Evolutionary conservation across 164 flowering plant species (phyloP), one percentile per base, ranked within the genome.

Genomic region (Macadamia integrifolia): DNA sequence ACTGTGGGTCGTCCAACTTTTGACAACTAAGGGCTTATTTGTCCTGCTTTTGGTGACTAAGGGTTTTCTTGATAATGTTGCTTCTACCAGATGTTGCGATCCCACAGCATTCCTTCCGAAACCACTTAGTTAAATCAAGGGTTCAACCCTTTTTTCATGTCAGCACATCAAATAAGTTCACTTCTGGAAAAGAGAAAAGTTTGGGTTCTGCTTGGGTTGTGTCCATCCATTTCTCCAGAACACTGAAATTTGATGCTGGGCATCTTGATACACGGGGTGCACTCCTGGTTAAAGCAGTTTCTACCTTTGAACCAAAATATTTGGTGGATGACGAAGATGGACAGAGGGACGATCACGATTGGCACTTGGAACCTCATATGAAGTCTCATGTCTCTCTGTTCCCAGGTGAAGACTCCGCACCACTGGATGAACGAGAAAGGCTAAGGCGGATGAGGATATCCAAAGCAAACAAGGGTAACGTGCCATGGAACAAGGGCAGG

Each of bases 401-500:
- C 48, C 53, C 78, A 46, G 67, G 67, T 77, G 84, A 58, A 67
- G 85, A 77, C 57, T 63, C 74, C 1, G 55, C 9, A 8, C 84
- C 84, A 62, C 1, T 80, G 77, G 88, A 80, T 55, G 88, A 82
- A 58, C 85, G 80, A 76, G 98, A 95, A 78, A 81, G 52, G 75
- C 71, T 87, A 79, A 87, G 99, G 66, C 78, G 99, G 61, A 74
- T 59, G 81, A 86, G 88, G 72, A 95, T 95, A 60, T 92, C 99
- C 10, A 84, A 88, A 77, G 98, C 98, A 65, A 93, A 91, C 76
- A 93, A 85, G 75, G 98, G 97, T 40, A 86, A 85, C 43, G 82
- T 84, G 1, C 93, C 99, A 18, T 95, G 99, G 99, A 95, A 95
- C 85, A 90, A 87, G 78, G 98, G 99, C 71, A 86, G 85, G 82